These are phyloP conservation scores for Alternaria hordeiaustralica DNA, from an alignment of 2,329 filamentous ascomycete genomes.

Conservation along the genomic window DNA sequence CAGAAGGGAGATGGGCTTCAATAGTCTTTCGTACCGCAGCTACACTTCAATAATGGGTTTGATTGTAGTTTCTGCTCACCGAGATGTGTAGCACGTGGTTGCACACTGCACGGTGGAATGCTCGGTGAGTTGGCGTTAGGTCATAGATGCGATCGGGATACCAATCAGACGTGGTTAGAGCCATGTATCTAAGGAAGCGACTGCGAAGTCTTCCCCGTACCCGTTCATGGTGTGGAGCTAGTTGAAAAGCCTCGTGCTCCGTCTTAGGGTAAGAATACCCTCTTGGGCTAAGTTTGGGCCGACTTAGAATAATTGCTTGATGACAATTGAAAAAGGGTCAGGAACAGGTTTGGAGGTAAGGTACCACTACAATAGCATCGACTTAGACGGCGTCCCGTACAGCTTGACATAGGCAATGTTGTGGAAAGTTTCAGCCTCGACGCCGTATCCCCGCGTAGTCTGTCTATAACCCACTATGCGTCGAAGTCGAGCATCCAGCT, in stretches of 20 bases:
- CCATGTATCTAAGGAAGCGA: background rate
- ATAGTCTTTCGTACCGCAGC: background rate
- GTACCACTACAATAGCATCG: conserved; percentile 4
- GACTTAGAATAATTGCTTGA: conserved; percentile 14
- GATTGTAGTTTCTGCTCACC: background rate
- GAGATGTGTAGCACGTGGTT: background rate
- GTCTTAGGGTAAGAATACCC: conserved; percentile 17
- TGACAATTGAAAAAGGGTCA: conserved; percentile 1
- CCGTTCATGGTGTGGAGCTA: background rate
- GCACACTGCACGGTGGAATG: conserved; percentile 3
- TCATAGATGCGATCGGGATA: background rate
- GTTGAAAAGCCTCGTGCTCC: background rate
- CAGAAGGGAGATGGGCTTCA: background rate
- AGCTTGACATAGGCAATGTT: background rate
- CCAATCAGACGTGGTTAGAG: conserved; percentile 6
- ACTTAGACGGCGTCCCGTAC: conserved; percentile 3
- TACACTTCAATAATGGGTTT: background rate
- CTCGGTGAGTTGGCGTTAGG: conserved; percentile 7
- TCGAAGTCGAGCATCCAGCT: background rate
- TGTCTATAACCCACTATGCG: background rate
- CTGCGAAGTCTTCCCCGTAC: background rate
- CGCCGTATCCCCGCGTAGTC: background rate
- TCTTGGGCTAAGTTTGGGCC: conserved; percentile 19
- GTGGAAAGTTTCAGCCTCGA: background rate
- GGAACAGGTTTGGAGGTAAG: background rate